Evolutionary conservation across 306 rosid species (phyloP).

Genomic region (Erythrophleum fordii): DNA sequence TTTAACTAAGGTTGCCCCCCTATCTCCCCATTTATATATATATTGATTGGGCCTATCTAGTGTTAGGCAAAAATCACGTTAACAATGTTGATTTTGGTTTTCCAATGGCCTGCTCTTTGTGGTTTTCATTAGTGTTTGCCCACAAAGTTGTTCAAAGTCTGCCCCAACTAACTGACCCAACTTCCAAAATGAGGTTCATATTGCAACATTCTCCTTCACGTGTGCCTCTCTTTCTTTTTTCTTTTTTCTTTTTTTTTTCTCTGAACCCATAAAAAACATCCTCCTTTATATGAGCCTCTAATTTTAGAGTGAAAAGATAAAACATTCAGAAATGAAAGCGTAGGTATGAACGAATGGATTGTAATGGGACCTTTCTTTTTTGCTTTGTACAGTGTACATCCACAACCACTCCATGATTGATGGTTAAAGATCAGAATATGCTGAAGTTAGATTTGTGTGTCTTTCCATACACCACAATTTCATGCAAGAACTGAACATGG

Average conservation of each 20-base stretch:
- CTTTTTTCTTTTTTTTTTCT: background rate
- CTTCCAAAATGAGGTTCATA: constrained; percentile 25
- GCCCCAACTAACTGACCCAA: constrained; percentile 32
- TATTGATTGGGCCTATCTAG: background rate
- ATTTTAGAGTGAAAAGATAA: background rate
- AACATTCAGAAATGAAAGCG: constrained; percentile 19
- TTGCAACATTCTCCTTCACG: background rate
- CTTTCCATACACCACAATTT: constrained; percentile 16
- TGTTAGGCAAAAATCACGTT: background rate
- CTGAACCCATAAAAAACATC: background rate
- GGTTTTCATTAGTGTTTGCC: background rate
- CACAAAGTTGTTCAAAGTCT: constrained; percentile 19
- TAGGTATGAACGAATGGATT: constrained; percentile 24
- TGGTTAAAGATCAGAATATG: background rate
- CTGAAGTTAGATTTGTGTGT: constrained; percentile 10
- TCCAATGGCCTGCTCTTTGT: background rate
- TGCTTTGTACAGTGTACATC: background rate
- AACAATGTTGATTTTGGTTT: background rate
- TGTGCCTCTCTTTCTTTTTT: background rate
- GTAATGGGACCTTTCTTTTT: constrained; percentile 9
- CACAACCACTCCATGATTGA: background rate
- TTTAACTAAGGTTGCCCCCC: constrained; percentile 34
- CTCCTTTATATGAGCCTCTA: constrained; percentile 23
- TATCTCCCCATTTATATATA: constrained; percentile 34
- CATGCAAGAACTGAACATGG: constrained; percentile 34